A percentile compares a stretch with the other conserved stretches of the same genome.
phyloP scores from a whole-genome alignment of 352 stramenopile genomes.

The Globisporangium canariense region DNA sequence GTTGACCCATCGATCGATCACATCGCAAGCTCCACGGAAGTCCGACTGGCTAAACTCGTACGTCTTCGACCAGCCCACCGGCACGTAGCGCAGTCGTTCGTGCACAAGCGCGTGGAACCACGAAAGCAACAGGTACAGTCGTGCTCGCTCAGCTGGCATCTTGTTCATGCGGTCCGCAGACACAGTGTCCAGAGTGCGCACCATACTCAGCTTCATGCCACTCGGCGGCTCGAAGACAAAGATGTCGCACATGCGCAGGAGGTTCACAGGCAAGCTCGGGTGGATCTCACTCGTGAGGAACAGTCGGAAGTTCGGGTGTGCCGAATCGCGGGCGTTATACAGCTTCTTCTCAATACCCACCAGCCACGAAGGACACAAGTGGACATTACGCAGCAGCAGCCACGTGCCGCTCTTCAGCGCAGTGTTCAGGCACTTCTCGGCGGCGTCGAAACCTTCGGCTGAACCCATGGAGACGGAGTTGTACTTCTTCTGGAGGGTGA shows the following conservation, averaged over 20 bases:
- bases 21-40: slow-evolving; percentile 94
- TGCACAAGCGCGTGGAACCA: slow-evolving; percentile 99
- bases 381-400: slow-evolving; percentile 99
- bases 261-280: slow-evolving; percentile 92
- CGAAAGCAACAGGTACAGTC: slow-evolving; percentile 96
- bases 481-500: slow-evolving; percentile 90
- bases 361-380: slow-evolving; percentile 98
- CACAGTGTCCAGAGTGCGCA: slow-evolving; percentile 94
- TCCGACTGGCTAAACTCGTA: slow-evolving; percentile 99
- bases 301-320: slow-evolving; percentile 78
- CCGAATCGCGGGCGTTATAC: slow-evolving; percentile 75
- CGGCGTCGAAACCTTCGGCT: slow-evolving; percentile 93
- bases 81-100: slow-evolving; percentile 97
- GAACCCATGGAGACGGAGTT: slow-evolving; percentile 98
- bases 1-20: slow-evolving; percentile 97
- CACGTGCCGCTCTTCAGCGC: slow-evolving; percentile 96
- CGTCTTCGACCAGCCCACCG: slow-evolving; percentile 97
- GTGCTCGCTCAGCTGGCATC: slow-evolving; percentile 80
- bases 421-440: slow-evolving; percentile 93
- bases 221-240: slow-evolving; percentile 98
- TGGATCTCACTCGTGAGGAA: slow-evolving; percentile 99
- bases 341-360: slow-evolving; percentile 97
- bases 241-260: slow-evolving; percentile 96
- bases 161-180: slow-evolving; percentile 90
- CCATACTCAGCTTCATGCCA: slow-evolving; percentile 96